Evolutionary conservation across 2,329 filamentous ascomycete species (phyloP), one percentile per base, ranked within the genome.

Genomic region (Colletotrichum spinosum): DNA sequence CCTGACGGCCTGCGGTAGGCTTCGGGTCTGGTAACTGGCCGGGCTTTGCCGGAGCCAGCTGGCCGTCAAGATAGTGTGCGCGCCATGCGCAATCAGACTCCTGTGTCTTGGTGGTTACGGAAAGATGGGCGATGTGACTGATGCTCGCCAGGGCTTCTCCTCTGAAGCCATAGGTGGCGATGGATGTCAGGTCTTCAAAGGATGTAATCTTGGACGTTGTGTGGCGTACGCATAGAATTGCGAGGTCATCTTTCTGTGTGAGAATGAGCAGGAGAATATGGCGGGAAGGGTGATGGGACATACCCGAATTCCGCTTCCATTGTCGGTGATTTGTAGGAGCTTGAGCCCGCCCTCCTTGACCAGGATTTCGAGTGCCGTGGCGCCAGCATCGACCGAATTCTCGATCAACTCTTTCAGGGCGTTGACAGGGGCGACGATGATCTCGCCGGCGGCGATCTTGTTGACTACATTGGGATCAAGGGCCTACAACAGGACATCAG

Each of bases 381-480:
- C 92, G 6, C 96, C 95, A n/a, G 97, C 96, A 79, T 99, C 97
- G 13, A 99, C 94, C 4, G 96, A 91, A 72, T 99, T 99, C 77
- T 99, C 96, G 11, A 99, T 94, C 54, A 99, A 83, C 76, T 99
- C 96, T 78, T 99, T 99, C 62, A 99, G 79, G 3, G 97, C 96
- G 77, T 99, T 93, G 35, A 97, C 94, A 0, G 96, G 97, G 2
- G 96, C 95, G 53, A 99, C 94, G 67, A 99, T 99, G 72, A 99
- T 99, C 78, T 99, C 96, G 17, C 96, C 96, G 0, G 96, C 96
- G 1, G 96, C 96, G 70, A 99, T 99, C 78, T 98, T 99, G 83
- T 98, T 99, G 70, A 99, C 92, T 25, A 99, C 96, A 80, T 96
- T 91, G 68, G 92, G 90, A 73, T 97, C 92, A 34, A 99, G 86